Base-by-base conservation (phyloP, 2,329 filamentous ascomycete species). In the Didymella keratinophila region DNA sequence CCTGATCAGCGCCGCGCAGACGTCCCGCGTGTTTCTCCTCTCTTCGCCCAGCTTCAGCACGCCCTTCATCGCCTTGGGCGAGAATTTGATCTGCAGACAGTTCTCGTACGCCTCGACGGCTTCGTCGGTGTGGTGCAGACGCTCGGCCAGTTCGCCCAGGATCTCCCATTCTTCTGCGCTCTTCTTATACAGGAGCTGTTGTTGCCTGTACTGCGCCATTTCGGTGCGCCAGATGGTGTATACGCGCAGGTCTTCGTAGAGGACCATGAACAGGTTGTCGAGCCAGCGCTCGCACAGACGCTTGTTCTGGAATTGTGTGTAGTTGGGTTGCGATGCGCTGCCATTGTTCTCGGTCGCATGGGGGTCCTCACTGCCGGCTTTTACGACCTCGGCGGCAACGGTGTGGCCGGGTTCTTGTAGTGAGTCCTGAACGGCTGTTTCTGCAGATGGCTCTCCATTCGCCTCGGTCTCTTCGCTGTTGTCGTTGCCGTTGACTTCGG, bases 141-240 rank as follows among this genome's bases (percentile, higher is more conserved):
- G 89, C 76, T 97, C 92, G 0, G 95, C 95, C 16, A 99, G 84
- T 58, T 93, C 91, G 39, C 95, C 95, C 0, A 99, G 85, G 51
- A 99, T 97, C 78, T 99, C 95, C 95, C 95, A 99, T 76, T 99
- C 95, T 67, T 97, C 93, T 2, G 94, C 90, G 1, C 90, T 95
- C 80, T 98, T 99, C 79, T 95, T 95, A 81, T 98, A 99, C 66
- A 96, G 89, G 77, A 97, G 89, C 62, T 94, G 90, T 77, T 98
- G 94, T 52, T 94, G 92, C 21, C 92, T 89, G 75, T 93, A 97
- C 76, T 98, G 94, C 0, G 93, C 91, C 87, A 98, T 95, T 76
- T 99, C 95, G 0, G 95, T 98, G 56, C 95, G 89, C 95, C 95
- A 99, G 77, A 99, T 99, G 12, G 95, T 99, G 82, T 99, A 99